phyloP scores from a whole-genome alignment of 2,329 filamentous ascomycete species.

The Colletotrichum truncatum region DNA sequence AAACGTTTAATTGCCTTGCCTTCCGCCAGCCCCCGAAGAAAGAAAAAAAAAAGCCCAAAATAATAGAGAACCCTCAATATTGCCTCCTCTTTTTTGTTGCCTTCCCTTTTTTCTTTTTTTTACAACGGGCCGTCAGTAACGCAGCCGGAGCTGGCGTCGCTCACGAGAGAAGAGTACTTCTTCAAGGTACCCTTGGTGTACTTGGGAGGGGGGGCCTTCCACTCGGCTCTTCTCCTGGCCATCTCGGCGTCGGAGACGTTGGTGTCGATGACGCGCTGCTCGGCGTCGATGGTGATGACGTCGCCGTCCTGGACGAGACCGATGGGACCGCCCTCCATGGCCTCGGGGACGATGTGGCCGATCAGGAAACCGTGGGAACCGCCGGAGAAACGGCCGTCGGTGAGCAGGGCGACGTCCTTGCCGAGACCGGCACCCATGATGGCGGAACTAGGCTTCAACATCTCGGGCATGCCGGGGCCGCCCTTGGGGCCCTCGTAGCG shows the following conservation, averaged over 20 bases:
- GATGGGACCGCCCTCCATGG: conserved; percentile 86
- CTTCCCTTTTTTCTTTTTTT: neutral
- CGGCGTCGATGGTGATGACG: conserved; percentile 82
- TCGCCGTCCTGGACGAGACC: conserved; percentile 85
- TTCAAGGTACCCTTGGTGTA: conserved; percentile 72
- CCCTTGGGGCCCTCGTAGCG: conserved; percentile 95
- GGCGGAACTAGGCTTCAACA: conserved; percentile 90
- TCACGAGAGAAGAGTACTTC: conserved; percentile 73
- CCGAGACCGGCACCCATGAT: conserved; percentile 91
- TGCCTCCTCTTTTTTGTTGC: neutral
- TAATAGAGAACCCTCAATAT: no score
- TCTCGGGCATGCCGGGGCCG: conserved; percentile 94
- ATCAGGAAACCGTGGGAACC: conserved; percentile 89
- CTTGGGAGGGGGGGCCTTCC: conserved; percentile 68
- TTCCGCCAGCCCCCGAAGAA: neutral
- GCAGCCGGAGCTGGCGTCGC: conserved; percentile 67
- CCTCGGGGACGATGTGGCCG: conserved; percentile 88
- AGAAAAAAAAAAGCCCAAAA: neutral
- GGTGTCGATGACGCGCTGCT: conserved; percentile 74
- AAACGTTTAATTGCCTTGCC: neutral
- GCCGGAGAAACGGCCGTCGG: conserved; percentile 81
- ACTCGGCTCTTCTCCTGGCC: conserved; percentile 62
- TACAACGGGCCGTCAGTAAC: conserved; percentile 57
- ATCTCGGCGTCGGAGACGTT: conserved; percentile 74
- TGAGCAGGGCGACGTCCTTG: conserved; percentile 78